Conservation (phyloP, 2,329 filamentous ascomycete species). For the Chaetomiaceae sp. region DNA sequence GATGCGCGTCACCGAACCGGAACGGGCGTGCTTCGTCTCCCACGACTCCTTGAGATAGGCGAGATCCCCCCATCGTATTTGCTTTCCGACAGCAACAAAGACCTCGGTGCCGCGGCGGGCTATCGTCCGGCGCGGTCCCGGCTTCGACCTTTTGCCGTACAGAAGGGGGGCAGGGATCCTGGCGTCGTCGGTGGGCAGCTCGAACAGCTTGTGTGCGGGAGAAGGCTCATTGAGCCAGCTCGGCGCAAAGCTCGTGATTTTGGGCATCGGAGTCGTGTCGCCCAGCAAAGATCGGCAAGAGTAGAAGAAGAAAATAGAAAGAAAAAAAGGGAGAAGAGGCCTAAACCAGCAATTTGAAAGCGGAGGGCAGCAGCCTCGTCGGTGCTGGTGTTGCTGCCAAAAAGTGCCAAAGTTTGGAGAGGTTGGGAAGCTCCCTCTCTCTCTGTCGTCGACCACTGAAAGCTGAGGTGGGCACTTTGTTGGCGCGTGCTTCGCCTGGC, state of each 20-base stretch:
- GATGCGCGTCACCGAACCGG: conserved; percentile 33
- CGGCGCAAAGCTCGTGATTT: conserved; percentile 79
- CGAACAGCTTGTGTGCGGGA: conserved; percentile 75
- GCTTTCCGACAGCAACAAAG: conserved; percentile 81
- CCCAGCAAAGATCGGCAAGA: neutral
- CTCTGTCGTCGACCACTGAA: neutral
- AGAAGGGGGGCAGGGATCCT: conserved; percentile 29
- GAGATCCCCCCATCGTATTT: conserved; percentile 88
- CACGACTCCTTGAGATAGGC: conserved; percentile 66
- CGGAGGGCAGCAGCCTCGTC: neutral
- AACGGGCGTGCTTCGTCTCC: conserved; percentile 36
- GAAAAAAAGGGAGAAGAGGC: no score
- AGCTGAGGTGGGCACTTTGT: neutral
- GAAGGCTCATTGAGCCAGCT: conserved; percentile 77
- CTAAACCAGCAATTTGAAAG: no score
- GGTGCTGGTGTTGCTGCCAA: neutral
- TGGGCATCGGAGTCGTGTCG: conserved; percentile 59
- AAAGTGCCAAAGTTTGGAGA: conserved; percentile 6
- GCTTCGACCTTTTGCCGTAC: conserved; percentile 38
- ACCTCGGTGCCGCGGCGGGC: conserved; percentile 80
- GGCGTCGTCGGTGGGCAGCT: conserved; percentile 38
- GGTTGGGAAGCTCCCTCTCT: conserved; percentile 4
- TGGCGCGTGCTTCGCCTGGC: conserved; percentile 4
- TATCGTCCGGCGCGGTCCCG: conserved; percentile 60
- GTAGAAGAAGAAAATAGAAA: no score